Evolutionary conservation across 2,329 filamentous ascomycete species (phyloP), one percentile per base, ranked within the genome.

Genomic region (Ophioceras dolichostomum): DNA sequence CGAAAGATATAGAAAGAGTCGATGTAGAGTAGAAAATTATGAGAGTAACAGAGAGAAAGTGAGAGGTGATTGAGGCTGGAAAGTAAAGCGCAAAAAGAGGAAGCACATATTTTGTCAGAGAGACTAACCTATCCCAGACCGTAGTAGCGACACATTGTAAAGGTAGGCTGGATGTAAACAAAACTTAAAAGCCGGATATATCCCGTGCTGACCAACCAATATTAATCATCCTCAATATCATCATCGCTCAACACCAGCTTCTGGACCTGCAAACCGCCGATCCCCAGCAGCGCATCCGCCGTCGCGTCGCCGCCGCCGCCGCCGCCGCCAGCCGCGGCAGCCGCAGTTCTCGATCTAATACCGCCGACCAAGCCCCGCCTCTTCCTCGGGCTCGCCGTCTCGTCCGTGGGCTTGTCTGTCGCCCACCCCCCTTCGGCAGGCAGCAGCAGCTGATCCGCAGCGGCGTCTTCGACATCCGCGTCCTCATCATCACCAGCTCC

Each of bases 171-270:
- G n/a, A n/a, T n/a, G n/a, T n/a, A n/a, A n/a, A n/a, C n/a, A n/a
- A n/a, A n/a, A n/a, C n/a, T n/a, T n/a, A n/a, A n/a, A n/a, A n/a
- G n/a, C n/a, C n/a, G n/a, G n/a, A n/a, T n/a, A n/a, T n/a, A n/a
- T n/a, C n/a, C n/a, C n/a, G n/a, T 18, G 10, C 13, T 18, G 18
- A 20, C 30, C 16, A 32, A 32, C 20, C 13, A 32, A 19, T 19
- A 29, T 36, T 27, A 36, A 6, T 72, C 63, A 49, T 88, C 83
- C 55, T 87, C 82, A 52, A 91, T 89, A 62, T 91, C 84, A 58
- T 91, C 84, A 50, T 91, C 84, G 47, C 79, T 85, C 29, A 89
- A 59, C 32, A 85, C 73, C 45, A 88, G 59, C 48, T 79, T 82
- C 54, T 78, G 74, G 43, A 76, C 69, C 30, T 67, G 61, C 44